Conservation (phyloP, 1,284 basidiomycete species). For the Tylopilus orsonianus region DNA sequence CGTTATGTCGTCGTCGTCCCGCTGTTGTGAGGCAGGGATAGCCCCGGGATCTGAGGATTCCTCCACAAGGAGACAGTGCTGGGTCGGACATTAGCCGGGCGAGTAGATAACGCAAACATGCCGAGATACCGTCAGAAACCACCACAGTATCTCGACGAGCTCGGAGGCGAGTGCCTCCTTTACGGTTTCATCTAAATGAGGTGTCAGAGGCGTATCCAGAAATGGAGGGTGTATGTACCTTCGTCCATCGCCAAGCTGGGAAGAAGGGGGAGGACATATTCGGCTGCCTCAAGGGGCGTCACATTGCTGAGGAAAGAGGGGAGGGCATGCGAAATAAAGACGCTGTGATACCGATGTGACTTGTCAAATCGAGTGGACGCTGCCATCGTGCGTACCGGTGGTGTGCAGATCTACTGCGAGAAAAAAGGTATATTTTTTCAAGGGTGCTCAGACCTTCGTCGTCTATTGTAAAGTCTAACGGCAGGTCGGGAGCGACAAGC, state of each 20-base stretch:
- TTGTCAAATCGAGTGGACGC: not conserved
- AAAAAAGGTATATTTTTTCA: conserved; percentile 94
- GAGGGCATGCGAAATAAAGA: conserved; percentile 83
- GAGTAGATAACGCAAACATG: conserved; percentile 28
- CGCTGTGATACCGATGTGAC: conserved; percentile 35
- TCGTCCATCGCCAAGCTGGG: conserved; percentile 87
- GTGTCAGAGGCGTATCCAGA: conserved; percentile 12
- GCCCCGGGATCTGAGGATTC: conserved; percentile 35
- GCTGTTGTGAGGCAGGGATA: conserved; percentile 13
- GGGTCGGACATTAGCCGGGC: conserved; percentile 6
- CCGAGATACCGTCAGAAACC: conserved; percentile 71
- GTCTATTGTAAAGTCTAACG: conserved; percentile 57
- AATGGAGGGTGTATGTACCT: conserved; percentile 45
- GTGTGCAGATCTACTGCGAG: conserved; percentile 81
- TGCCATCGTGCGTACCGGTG: conserved; percentile 50
- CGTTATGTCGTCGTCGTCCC: conserved; percentile 36
- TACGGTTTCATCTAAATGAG: conserved; percentile 75
- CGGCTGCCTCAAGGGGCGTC: conserved; percentile 85
- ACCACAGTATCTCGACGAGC: conserved; percentile 87
- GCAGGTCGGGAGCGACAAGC: conserved; percentile 37
- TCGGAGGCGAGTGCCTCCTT: conserved; percentile 88
- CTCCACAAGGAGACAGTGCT: conserved; percentile 62
- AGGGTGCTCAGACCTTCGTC: conserved; percentile 80
- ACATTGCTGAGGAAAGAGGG: conserved; percentile 75
- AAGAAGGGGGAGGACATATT: conserved; percentile 91